phyloP scores from a whole-genome alignment of 306 rosid genomes.

The Mucuna pruriens region DNA sequence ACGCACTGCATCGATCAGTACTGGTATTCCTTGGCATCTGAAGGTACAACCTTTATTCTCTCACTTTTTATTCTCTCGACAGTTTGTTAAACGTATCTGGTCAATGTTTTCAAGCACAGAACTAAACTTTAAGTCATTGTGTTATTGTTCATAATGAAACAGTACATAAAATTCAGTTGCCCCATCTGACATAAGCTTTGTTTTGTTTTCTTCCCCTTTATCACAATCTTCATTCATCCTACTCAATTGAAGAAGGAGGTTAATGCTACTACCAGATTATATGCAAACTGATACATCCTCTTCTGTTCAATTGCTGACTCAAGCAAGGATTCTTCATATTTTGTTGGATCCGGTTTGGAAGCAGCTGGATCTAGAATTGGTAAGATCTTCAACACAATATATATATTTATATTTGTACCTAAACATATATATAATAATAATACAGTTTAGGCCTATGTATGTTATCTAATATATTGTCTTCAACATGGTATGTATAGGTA shows the following conservation, averaged over 20 bases:
- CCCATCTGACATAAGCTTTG: slow-evolving; percentile 59
- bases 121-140: neutral
- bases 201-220: slow-evolving; percentile 43
- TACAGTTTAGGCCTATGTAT: neutral
- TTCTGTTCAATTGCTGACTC: slow-evolving; percentile 28
- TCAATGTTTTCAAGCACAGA: slow-evolving; percentile 24
- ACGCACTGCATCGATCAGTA: slow-evolving; percentile 47
- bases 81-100: slow-evolving; percentile 30
- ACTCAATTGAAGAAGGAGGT: slow-evolving; percentile 43
- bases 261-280: slow-evolving; percentile 39
- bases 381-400: slow-evolving; percentile 38
- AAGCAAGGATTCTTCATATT: slow-evolving; percentile 28
- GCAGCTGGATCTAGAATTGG: slow-evolving; percentile 57
- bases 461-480: neutral
- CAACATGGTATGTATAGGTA: slow-evolving; percentile 33
- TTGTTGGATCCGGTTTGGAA: slow-evolving; percentile 27
- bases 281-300: slow-evolving; percentile 31
- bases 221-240: slow-evolving; percentile 56
- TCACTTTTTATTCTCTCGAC: slow-evolving; percentile 30
- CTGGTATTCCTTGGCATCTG: slow-evolving; percentile 52
- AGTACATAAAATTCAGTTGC: slow-evolving; percentile 47
- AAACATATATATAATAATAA: neutral
- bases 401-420: neutral
- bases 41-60: slow-evolving; percentile 57
- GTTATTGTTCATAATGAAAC: slow-evolving; percentile 27